Percentiles rank a stretch among this genome's conserved stretches.
Conservation (phyloP, 1,284 basidiomycete species). For the Austroboletus rostrupii region DNA sequence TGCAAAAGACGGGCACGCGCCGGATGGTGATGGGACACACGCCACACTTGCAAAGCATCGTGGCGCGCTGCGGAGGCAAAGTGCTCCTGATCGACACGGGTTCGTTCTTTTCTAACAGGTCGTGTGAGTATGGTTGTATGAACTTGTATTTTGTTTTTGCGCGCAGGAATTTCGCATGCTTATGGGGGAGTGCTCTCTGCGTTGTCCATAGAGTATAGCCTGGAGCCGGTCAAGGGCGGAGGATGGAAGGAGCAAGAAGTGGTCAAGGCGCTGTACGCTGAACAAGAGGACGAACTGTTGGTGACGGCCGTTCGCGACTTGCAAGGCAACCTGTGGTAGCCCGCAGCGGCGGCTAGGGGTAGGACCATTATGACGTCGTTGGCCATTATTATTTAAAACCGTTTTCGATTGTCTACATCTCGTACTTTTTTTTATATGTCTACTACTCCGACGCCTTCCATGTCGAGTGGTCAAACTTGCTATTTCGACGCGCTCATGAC, state of each 20-base stretch:
- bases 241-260: constrained; percentile 75
- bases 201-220: constrained; percentile 77
- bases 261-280: constrained; percentile 72
- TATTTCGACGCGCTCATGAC: constrained; percentile 30
- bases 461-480: constrained; percentile 18
- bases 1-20: constrained; percentile 71
- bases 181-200: constrained; percentile 91
- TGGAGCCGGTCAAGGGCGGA: constrained; percentile 47
- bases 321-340: constrained; percentile 20
- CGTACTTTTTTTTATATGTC: constrained; percentile 12
- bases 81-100: constrained; percentile 90
- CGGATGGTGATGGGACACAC: constrained; percentile 95
- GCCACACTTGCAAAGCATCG: constrained; percentile 80
- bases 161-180: constrained; percentile 81
- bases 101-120: constrained; percentile 21
- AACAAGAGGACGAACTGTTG: constrained; percentile 49
- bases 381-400: constrained; percentile 21
- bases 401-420: constrained; percentile 1
- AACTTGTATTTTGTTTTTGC: constrained; percentile 6
- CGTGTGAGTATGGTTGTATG: neutral
- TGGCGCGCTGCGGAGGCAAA: constrained; percentile 79
- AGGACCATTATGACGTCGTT: constrained; percentile 20
- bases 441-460: constrained; percentile 11
- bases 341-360: constrained; percentile 10
- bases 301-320: constrained; percentile 24